Conservation (phyloP, 2,329 filamentous ascomycete genomes). For the Alternaria burnsii region DNA sequence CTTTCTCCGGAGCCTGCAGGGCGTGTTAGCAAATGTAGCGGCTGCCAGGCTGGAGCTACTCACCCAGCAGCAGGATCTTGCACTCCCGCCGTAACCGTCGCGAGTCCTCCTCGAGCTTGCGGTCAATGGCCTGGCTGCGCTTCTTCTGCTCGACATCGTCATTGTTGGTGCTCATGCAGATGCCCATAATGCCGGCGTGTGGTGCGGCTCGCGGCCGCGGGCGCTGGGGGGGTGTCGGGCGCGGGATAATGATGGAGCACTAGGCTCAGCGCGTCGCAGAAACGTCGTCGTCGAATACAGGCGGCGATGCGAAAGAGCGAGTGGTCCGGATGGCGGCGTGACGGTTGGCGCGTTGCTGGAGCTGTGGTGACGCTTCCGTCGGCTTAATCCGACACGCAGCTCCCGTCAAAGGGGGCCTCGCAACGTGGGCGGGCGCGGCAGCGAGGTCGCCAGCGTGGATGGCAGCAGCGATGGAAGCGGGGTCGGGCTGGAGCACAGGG, state of each 20-base stretch:
- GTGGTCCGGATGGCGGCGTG: conserved; percentile 29
- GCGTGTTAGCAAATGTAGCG: conserved; percentile 35
- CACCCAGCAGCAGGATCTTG: conserved; percentile 97
- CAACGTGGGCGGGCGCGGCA: conserved; percentile 17
- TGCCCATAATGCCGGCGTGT: conserved; percentile 74
- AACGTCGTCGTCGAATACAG: conserved; percentile 18
- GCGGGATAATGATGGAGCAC: conserved; percentile 23
- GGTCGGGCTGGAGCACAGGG: conserved; percentile 9
- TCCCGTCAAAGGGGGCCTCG: conserved; percentile 27
- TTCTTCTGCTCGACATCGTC: conserved; percentile 94
- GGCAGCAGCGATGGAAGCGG: conserved; percentile 15
- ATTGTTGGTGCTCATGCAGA: conserved; percentile 87
- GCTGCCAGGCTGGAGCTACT: conserved; percentile 39
- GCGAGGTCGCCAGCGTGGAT: conserved; percentile 20
- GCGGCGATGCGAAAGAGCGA: conserved; percentile 31
- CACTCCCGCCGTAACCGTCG: conserved; percentile 93
- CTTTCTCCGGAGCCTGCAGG: conserved; percentile 90
- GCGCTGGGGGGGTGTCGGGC: conserved; percentile 27
- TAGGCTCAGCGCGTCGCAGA: conserved; percentile 44
- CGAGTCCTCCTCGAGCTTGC: conserved; percentile 91
- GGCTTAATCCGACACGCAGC: conserved; percentile 28
- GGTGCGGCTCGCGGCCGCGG: conserved; percentile 44
- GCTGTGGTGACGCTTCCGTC: conserved; percentile 34
- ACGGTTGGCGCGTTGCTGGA: conserved; percentile 24
- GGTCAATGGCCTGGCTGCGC: conserved; percentile 94